Base-by-base conservation (phyloP, 176 grass and related monocot species). In the Panicum miliaceum region DNA sequence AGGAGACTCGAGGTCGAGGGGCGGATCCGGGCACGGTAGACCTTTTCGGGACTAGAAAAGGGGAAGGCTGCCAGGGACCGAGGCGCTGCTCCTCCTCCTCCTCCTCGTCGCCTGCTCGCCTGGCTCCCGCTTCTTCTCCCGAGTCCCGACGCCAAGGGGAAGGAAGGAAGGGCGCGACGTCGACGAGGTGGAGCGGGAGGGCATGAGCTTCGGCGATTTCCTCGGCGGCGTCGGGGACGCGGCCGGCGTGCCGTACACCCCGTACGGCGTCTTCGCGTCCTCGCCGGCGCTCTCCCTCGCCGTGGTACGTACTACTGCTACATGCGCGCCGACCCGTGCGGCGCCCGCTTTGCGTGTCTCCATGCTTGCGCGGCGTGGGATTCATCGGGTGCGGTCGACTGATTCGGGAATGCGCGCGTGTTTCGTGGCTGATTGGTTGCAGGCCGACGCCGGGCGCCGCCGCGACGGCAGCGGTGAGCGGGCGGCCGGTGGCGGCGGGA, bases 211-310 rank as follows among this genome's bases (percentile, higher is more conserved):
- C 27, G 85, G 86, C 18, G 83, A 82, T 26, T 73, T 90, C 73
- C 66, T 92, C 68, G 77, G 87, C 71, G 66, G 70, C 84, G 76
- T 32, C 79, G 62, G 54, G 10, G 51, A 40, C 7, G 78, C 35
- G 7, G 35, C 67, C 34, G 67, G 53, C 80, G 43, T 81, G 76
- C 83, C 68, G 35, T 84, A 80, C 68, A 71, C 88, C 47, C 70
- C 88, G 5, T 81, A 77, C 74, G 62, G 64, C 79, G 86, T 27
- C 88, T 84, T 84, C 75, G 74, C 88, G 6, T 86, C 81, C 20
- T 93, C 92, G 43, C 86, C 92, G 64, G 88, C 86, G 0, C 87
- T 93, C 82, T 93, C 89, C 69, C 89, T 90, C 40, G 80, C 76
- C 26, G 73, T 87, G 89, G 96, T 97, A 89, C 66, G 37, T 18